Conservation (phyloP, 768 basidiomycete genomes). For the Myochromella boudieri region DNA sequence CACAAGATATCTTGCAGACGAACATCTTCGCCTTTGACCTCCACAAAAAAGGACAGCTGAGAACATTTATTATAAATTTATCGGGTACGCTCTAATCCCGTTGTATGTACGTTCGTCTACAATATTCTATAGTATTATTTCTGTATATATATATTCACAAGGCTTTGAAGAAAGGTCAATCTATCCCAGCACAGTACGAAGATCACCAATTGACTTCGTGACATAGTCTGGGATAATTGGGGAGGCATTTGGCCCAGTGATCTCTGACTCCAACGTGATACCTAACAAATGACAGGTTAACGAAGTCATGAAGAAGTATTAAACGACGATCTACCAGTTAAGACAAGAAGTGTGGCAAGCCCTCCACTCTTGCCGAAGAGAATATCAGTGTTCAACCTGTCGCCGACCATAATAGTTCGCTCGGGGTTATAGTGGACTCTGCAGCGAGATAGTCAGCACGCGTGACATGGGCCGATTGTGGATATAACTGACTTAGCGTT, state of each 20-base stretch:
- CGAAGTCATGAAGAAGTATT: not conserved
- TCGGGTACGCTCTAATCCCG: not conserved
- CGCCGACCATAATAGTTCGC: constrained; percentile 93
- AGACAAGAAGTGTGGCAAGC: constrained; percentile 82
- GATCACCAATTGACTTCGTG: constrained; percentile 78
- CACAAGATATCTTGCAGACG: constrained; percentile 35
- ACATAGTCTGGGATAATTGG: constrained; percentile 80
- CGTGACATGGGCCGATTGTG: not conserved
- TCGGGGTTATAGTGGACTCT: constrained; percentile 87
- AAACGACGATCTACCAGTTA: constrained; percentile 64
- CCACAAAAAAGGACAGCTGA: constrained; percentile 17
- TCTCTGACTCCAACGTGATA: constrained; percentile 72
- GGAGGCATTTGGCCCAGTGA: constrained; percentile 70
- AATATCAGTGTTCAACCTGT: constrained; percentile 95
- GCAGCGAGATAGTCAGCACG: constrained; percentile 14
- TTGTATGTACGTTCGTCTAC: constrained; percentile 6
- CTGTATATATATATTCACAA: too few species aligned
- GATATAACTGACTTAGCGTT: constrained; percentile 49
- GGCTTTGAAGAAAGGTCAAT: not conserved
- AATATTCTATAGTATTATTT: constrained; percentile 2
- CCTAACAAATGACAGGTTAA: constrained; percentile 41
- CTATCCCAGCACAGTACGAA: constrained; percentile 40
- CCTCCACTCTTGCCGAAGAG: constrained; percentile 88
- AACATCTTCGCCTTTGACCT: constrained; percentile 28
- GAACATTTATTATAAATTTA: not conserved